Conservation (phyloP, 495 filamentous ascomycete genomes). For the Talaromyces borbonicus region DNA sequence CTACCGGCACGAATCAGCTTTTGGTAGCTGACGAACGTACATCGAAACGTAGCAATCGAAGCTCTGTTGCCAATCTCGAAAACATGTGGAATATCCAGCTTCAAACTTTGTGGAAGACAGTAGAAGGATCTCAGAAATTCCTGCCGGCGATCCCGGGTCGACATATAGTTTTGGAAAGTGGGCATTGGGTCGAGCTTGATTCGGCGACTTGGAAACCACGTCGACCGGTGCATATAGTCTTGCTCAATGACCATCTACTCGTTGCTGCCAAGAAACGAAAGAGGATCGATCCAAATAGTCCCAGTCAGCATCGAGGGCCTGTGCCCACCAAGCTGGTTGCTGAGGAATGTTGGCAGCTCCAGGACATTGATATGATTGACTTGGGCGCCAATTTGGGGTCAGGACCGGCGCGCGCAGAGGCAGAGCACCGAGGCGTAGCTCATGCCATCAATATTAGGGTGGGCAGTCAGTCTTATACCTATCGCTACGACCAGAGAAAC, state of each 20-base stretch:
- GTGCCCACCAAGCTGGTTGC: constrained; percentile 73
- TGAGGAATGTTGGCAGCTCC: constrained; percentile 86
- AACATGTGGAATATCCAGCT: constrained; percentile 86
- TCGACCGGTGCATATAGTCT: constrained; percentile 73
- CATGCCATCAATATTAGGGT: constrained; percentile 88
- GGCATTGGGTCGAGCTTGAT: constrained; percentile 90
- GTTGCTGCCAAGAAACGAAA: constrained; percentile 87
- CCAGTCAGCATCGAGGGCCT: constrained; percentile 41
- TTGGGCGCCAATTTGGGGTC: constrained; percentile 55
- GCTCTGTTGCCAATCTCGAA: constrained; percentile 81
- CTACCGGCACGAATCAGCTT: constrained; percentile 31
- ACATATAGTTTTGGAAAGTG: constrained; percentile 83
- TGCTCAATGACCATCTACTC: constrained; percentile 91
- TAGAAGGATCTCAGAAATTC: constrained; percentile 95
- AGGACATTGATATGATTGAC: constrained; percentile 91
- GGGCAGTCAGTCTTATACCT: constrained; percentile 87
- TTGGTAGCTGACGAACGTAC: constrained; percentile 38
- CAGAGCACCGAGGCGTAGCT: constrained; percentile 54
- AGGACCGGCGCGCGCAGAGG: constrained; percentile 43
- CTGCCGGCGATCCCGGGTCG: constrained; percentile 83
- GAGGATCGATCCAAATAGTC: constrained; percentile 57
- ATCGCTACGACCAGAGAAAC: constrained; percentile 67
- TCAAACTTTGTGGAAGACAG: constrained; percentile 77
- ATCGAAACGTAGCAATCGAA: constrained; percentile 40
- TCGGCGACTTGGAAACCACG: constrained; percentile 91